These are phyloP conservation scores for Teratosphaeriaceae sp. DNA, from an alignment of 2,329 filamentous ascomycete genomes.

Conservation along the genomic window DNA sequence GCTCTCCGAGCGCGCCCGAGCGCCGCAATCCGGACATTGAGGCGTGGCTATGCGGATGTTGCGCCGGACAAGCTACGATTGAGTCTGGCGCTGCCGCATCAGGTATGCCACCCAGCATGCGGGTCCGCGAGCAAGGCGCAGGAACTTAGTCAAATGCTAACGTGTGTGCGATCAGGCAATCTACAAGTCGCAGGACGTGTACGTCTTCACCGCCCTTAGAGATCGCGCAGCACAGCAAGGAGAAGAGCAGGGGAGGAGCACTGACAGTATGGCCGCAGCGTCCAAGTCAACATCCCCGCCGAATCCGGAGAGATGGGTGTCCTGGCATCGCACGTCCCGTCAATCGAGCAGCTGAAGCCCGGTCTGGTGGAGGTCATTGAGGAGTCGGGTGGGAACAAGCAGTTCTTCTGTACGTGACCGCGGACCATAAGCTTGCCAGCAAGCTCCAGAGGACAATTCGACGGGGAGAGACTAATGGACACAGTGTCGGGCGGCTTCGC, in stretches of 20 bases:
- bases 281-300: constrained; percentile 98
- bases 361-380: constrained; percentile 93
- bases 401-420: constrained; percentile 90
- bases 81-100: constrained; percentile 93
- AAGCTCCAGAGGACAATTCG: no score
- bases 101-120: constrained; percentile 61
- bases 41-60: constrained; percentile 73
- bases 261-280: constrained; percentile 44
- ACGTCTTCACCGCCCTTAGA: constrained; percentile 41
- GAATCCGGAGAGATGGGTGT: constrained; percentile 99
- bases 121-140: no score
- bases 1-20: constrained; percentile 76
- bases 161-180: constrained; percentile 47
- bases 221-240: no score
- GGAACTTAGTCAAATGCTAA: no score
- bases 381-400: constrained; percentile 84
- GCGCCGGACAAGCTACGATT: constrained; percentile 73
- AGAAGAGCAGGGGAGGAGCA: constrained; percentile 7
- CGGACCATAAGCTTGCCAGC: no score
- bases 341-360: constrained; percentile 98
- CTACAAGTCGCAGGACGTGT: constrained; percentile 67
- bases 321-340: constrained; percentile 96
- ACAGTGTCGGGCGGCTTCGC: constrained; percentile 94
- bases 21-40: constrained; percentile 73
- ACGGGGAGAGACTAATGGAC: no score